Evolutionary conservation across 2,329 filamentous ascomycete species (phyloP), one percentile per base, ranked within the genome.

Genomic region (Neoscytalidium dimidiatum): DNA sequence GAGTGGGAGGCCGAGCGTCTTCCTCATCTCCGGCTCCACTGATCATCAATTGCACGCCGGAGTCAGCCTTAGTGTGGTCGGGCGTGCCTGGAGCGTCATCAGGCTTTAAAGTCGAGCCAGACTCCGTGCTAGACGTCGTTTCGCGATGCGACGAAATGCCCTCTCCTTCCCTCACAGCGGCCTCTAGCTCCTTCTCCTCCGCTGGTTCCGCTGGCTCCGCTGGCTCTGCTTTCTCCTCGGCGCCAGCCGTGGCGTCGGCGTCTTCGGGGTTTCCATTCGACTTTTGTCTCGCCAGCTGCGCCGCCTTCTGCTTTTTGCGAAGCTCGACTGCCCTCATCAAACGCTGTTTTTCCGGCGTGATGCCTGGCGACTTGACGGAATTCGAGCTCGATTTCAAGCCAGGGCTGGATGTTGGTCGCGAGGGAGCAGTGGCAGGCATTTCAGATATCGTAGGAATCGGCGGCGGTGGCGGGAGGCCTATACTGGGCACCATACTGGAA

Each of bases 261-360:
- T 31, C 44, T 7, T 62, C 53, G 19, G 21, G 35, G 43, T 38
- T 66, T 44, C 9, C 31, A 66, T 65, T 70, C 61, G 38, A 67
- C 71, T 43, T 67, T 64, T 76, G 65, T 67, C 74, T 71, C 68
- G 71, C 70, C 64, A 77, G 71, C 66, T 74, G 68, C 23, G 72
- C 74, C 58, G 77, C 77, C 73, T 89, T 88, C 76, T 92, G 93
- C 78, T 91, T 92, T 78, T 96, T 95, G 61, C 94, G 86, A 70
- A 97, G 79, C 77, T 97, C 91, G 80, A 97, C 85, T 7, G 95
- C 95, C 80, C 96, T 97, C 92, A 97, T 94, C 68, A 99, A 82
- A 63, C 95, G 86, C 67, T 92, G 88, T 80, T 96, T 98, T 77
- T 99, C 95, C 0, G 92, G 92, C 1, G 92, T 92, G 72, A 96